Evolutionary conservation across 306 rosid genomes (phyloP).

Genomic region (Morella rubra): DNA sequence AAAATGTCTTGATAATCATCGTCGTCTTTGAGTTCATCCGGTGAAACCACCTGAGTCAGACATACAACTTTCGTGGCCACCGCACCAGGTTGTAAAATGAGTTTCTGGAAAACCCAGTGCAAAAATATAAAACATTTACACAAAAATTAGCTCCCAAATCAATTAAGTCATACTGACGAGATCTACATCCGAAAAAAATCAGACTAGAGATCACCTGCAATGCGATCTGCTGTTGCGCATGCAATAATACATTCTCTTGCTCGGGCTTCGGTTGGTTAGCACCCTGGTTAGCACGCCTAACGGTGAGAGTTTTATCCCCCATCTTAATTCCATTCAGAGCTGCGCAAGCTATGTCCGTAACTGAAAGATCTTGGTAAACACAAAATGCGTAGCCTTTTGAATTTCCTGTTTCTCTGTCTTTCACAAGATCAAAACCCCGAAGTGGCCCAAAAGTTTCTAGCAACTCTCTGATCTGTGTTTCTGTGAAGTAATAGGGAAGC

Average conservation of each 20-base stretch:
- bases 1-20: slow-evolving; percentile 88
- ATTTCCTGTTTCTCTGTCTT: slow-evolving; percentile 97
- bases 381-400: slow-evolving; percentile 98
- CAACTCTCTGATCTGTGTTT: slow-evolving; percentile 91
- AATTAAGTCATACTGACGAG: background rate
- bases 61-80: slow-evolving; percentile 85
- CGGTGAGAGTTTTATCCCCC: slow-evolving; percentile 98
- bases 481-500: slow-evolving; percentile 93
- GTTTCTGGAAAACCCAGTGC: slow-evolving; percentile 51
- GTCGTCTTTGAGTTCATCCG: slow-evolving; percentile 89
- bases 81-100: slow-evolving; percentile 77
- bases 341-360: slow-evolving; percentile 98
- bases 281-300: slow-evolving; percentile 97
- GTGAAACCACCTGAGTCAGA: slow-evolving; percentile 73
- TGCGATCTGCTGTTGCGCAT: slow-evolving; percentile 98
- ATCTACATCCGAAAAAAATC: background rate
- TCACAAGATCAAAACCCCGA: slow-evolving; percentile 94
- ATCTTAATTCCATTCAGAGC: slow-evolving; percentile 98
- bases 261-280: slow-evolving; percentile 94
- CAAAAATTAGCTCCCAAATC: background rate
- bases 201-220: slow-evolving; percentile 61
- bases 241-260: slow-evolving; percentile 87
- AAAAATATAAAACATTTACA: background rate
- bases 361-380: slow-evolving; percentile 98
- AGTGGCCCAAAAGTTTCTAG: slow-evolving; percentile 96